A percentile compares a stretch with the other conserved stretches of the same genome.
These are phyloP conservation scores for Zelopaecilomyces penicillatus DNA, from an alignment of 2,329 filamentous ascomycete genomes.

Conservation along the genomic window DNA sequence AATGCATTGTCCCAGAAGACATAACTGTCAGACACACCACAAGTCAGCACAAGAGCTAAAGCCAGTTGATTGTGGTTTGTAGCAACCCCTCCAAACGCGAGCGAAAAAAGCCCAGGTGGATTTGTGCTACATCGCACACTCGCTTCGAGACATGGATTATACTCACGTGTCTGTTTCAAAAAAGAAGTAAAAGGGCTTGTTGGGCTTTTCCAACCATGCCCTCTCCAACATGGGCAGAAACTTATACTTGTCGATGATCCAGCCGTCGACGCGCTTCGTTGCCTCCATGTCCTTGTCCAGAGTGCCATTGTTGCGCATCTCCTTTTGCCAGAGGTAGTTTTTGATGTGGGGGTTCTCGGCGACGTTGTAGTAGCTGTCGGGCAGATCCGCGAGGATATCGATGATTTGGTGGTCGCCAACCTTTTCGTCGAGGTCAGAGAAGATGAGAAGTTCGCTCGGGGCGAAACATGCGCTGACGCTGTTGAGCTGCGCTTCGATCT, in stretches of 20 bases:
- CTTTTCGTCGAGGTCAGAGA: constrained; percentile 41
- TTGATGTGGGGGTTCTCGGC: constrained; percentile 27
- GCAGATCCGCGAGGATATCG: constrained; percentile 39
- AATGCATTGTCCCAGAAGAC: constrained; percentile 32
- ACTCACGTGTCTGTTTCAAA: constrained; percentile 47
- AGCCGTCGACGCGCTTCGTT: constrained; percentile 31
- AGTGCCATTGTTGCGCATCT: constrained; percentile 24
- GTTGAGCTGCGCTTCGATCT: constrained; percentile 35
- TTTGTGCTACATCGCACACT: background rate
- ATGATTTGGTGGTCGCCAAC: constrained; percentile 34
- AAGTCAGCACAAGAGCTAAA: background rate
- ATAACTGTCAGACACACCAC: constrained; percentile 1
- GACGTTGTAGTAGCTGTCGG: constrained; percentile 27
- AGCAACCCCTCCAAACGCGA: background rate
- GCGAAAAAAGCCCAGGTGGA: too few relatives aligned
- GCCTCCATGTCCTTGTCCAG: constrained; percentile 22
- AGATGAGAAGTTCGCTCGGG: constrained; percentile 34
- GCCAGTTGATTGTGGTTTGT: background rate
- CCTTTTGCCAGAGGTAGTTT: constrained; percentile 32
- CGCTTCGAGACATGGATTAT: constrained; percentile 21
- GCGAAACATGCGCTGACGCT: constrained; percentile 44
- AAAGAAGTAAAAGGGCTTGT: constrained; percentile 48
- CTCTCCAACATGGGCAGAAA: constrained; percentile 47
- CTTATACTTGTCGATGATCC: constrained; percentile 49
- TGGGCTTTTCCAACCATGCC: constrained; percentile 36